Conservation (phyloP, 306 rosid genomes). For the Cucurbita moschata region DNA sequence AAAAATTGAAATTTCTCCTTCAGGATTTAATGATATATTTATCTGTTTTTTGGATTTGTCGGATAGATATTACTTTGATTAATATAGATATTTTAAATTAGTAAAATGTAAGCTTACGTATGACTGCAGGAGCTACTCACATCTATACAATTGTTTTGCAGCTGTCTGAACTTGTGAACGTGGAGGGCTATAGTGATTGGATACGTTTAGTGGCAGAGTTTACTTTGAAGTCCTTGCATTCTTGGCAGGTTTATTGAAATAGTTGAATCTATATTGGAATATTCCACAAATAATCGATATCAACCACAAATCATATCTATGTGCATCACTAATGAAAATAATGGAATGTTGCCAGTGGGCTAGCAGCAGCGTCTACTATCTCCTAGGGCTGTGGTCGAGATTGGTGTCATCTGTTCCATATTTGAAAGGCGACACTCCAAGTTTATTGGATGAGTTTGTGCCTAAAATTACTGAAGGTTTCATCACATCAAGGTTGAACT, state of each 20-base stretch:
- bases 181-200: constrained; percentile 93
- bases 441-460: constrained; percentile 95
- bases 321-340: constrained; percentile 23
- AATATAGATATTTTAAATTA: not conserved
- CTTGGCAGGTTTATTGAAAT: constrained; percentile 67
- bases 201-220: constrained; percentile 79
- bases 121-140: constrained; percentile 4
- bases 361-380: constrained; percentile 96
- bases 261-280: not conserved
- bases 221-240: constrained; percentile 83
- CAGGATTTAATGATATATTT: not conserved
- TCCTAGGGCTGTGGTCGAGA: constrained; percentile 95
- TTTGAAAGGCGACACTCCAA: constrained; percentile 96
- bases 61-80: not conserved
- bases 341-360: constrained; percentile 68
- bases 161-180: constrained; percentile 84
- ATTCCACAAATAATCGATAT: constrained; percentile 8
- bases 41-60: not conserved
- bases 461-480: constrained; percentile 95
- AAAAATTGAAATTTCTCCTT: not conserved
- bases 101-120: not conserved
- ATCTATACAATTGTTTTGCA: constrained; percentile 28
- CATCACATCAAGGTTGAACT: constrained; percentile 84
- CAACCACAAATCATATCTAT: constrained; percentile 7
- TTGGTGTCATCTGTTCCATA: constrained; percentile 97